Evolutionary conservation across 371 early-diverging fungal species (phyloP).

Genomic region (Funneliformis caledonium): DNA sequence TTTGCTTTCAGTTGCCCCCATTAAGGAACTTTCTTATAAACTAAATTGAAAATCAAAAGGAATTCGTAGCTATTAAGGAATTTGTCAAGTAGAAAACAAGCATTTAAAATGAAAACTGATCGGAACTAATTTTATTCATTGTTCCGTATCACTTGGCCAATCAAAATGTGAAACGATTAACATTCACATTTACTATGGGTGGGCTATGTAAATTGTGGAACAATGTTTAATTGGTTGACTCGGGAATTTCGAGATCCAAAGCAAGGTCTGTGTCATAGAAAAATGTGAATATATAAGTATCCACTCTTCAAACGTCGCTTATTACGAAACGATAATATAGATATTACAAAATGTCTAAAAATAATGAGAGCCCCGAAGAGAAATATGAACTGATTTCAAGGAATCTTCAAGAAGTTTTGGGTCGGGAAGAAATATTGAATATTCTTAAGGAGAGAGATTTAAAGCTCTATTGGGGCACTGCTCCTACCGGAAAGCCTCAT

Average conservation of each 20-base stretch:
- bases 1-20: slow-evolving; percentile 91
- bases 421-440: slow-evolving; percentile 86
- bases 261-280: no score
- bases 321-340: no score
- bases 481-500: slow-evolving; percentile 98
- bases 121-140: no score
- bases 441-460: slow-evolving; percentile 90
- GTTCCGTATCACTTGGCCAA: no score
- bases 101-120: no score
- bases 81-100: no score
- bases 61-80: no score
- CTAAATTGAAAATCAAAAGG: no score
- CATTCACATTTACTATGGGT: not conserved
- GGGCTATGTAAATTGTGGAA: not conserved
- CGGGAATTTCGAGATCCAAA: not conserved
- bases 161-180: no score
- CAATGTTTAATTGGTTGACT: not conserved
- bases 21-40: slow-evolving; percentile 41
- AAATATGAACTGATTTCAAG: slow-evolving; percentile 91
- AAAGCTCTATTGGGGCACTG: slow-evolving; percentile 99
- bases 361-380: slow-evolving; percentile 41
- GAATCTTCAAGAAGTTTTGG: slow-evolving; percentile 98
- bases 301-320: no score
- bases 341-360: not conserved
- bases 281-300: no score